Evolutionary conservation across 805 yeast genomes (phyloP).

Genomic region (Vanderwaltozyma tropicalis): DNA sequence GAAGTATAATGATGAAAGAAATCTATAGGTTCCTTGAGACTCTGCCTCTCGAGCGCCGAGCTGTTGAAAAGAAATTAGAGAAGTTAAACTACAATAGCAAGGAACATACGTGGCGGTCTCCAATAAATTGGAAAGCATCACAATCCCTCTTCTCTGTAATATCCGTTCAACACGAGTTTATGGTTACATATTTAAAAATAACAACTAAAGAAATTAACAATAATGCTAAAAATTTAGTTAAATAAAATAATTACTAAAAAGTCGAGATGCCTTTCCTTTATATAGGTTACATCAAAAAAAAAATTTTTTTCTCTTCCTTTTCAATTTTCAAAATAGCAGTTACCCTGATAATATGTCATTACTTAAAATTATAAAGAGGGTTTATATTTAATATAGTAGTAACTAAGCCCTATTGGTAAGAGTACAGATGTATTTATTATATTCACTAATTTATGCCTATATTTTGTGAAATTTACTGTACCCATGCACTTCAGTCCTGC

Average conservation of each 20-base stretch:
- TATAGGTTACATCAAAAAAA: too few species aligned
- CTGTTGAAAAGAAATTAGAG: conserved; percentile 32
- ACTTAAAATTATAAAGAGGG: too few species aligned
- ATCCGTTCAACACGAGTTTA: conserved; percentile 22
- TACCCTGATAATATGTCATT: too few species aligned
- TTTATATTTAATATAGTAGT: too few species aligned
- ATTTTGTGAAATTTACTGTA: conserved; percentile 31
- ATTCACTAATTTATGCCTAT: too few species aligned
- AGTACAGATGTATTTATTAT: too few species aligned
- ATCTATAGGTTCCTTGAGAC: conserved; percentile 24
- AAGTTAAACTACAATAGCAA: conserved; percentile 29
- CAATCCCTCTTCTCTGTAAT: conserved; percentile 15
- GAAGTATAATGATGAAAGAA: conserved; percentile 15
- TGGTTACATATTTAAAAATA: conserved; percentile 7
- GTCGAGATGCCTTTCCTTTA: too few species aligned
- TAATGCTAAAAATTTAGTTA: not conserved
- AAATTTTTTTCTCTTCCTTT: too few species aligned
- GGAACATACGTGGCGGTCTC: conserved; percentile 14
- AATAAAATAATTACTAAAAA: too few species aligned
- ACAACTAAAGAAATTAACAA: not conserved
- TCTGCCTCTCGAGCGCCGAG: conserved; percentile 69
- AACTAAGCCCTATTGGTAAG: too few species aligned
- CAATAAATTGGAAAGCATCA: conserved; percentile 13
- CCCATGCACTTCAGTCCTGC: conserved; percentile 62
- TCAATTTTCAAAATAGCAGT: too few species aligned